Evolutionary conservation across 169 alveolate genomes (phyloP).

Genomic region (Eimeria tenella): DNA sequence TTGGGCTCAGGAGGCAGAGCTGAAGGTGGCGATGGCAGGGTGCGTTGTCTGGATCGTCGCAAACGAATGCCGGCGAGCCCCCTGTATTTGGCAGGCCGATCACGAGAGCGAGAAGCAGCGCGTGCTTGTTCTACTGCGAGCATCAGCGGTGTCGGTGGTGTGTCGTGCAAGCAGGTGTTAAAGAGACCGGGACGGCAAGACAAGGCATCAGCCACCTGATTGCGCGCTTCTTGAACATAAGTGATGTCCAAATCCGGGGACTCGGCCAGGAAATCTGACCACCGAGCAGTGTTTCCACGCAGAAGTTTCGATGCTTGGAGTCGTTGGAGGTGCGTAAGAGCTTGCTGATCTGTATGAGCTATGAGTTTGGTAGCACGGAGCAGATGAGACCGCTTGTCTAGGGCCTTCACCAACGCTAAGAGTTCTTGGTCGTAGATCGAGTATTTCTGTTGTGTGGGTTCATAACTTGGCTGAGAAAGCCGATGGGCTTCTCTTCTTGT

Average conservation of each 20-base stretch:
- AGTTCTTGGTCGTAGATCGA: no score
- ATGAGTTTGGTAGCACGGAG: no score
- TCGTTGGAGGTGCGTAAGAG: no score
- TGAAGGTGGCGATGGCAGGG: background rate
- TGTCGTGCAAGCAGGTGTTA: background rate
- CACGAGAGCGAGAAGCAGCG: background rate
- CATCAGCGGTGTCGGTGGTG: background rate
- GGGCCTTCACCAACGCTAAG: no score
- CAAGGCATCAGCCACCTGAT: background rate
- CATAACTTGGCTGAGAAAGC: no score
- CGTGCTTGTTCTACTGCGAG: background rate
- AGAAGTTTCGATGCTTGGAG: background rate
- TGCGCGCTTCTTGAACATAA: background rate
- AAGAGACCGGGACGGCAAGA: background rate
- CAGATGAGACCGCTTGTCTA: no score
- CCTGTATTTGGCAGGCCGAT: background rate
- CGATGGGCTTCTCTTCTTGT: no score
- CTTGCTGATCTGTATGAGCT: no score
- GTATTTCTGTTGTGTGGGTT: no score
- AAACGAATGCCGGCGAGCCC: background rate
- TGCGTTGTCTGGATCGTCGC: background rate
- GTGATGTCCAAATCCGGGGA: background rate
- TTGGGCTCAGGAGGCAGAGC: background rate
- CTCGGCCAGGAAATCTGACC: background rate
- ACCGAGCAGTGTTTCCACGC: background rate